Evolutionary conservation across 345 rosid genomes (phyloP), one percentile per base, ranked within the genome.

Genomic region (Chamaenerion angustifolium): DNA sequence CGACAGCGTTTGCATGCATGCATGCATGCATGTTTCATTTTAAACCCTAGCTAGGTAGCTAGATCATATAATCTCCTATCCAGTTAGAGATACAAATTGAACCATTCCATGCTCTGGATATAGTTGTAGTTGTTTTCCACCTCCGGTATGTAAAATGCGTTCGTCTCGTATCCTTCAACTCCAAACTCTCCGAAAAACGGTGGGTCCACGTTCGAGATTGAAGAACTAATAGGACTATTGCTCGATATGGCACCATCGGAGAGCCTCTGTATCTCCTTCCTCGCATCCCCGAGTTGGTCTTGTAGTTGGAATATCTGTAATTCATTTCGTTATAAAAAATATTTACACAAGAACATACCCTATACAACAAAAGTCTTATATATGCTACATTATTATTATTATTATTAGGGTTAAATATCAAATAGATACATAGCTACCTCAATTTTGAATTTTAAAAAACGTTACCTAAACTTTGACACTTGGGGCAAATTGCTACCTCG

Each of bases 91-190:
- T 63, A 70, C 31, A 65, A 64, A 56, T 69, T 75, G 45, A 64
- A 49, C 88, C 84, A 83, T 42, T 83, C 95, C 71, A 71, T 52
- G 51, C 64, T 76, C 14, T 64, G 73, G 46, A 65, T 52, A 48
- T 73, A 53, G 58, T 45, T 58, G 25, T 21, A 21, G 25, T 21
- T 2, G 48, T 47, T 64, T 27, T 75, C 73, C 6, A 10, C 25
- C 0, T 42, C 44, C 1, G 67, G 49, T 53, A 66, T 56, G 58
- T 73, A 77, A 55, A 72, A 60, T 1, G 61, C 61, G 37, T 78
- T 71, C 2, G 56, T 45, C 2, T 48, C 76, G 16, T 72, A 45
- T 16, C 62, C 67, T 41, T 72, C 76, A 12, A 58, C 58, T 10
- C 66, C 79, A 51, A 71, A 68, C 42, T 72, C 78, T 56, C 76